Base-by-base conservation (phyloP, 257 asterid species). In the Plectranthus barbatus region DNA sequence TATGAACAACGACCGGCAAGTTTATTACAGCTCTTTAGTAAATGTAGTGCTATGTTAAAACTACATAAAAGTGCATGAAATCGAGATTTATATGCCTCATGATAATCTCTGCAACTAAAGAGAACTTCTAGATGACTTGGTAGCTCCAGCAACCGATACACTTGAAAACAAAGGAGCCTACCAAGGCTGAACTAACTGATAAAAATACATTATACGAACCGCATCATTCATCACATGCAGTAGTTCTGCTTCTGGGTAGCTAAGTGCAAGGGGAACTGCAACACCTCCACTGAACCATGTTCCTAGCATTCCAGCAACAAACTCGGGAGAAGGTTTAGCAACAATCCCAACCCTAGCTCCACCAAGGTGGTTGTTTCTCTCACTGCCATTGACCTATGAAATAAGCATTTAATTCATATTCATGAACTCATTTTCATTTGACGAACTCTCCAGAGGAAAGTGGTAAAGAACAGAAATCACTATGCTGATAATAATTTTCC, bases 201-300 rank as follows among this genome's bases (percentile, higher is more conserved):
- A 45, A 8, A 46, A 55, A 51, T 58, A 70, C n/a, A n/a, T n/a
- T n/a, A n/a, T 39, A 75, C 91, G 6, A 62, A 92, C 99, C 83
- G 97, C 83, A 79, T 92, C 97, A 65, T 86, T 85, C 85, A 89
- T 83, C 77, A 92, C 99, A 66, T 92, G 99, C 64, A 92, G 79
- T 26, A 92, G 79, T 79, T 92, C 99, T 40, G 90, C 80, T 79
- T 92, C 99, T 4, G 99, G 99, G 71, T 92, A 92, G 89, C 97
- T 89, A 62, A 92, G 87, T 34, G 99, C 99, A 18, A 92, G 96
- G 60, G 99, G 99, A 19, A 92, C 99, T 0, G 96, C 96, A 68
- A 90, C 95, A 61, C 96, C 95, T 69, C 97, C 95, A 75, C 94
- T 76, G 60, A 85, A 77, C 99, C 99, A 92, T 40, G 95, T 89